Conservation (phyloP, 768 basidiomycete genomes). For the Coprinellus aureogranulatus region DNA sequence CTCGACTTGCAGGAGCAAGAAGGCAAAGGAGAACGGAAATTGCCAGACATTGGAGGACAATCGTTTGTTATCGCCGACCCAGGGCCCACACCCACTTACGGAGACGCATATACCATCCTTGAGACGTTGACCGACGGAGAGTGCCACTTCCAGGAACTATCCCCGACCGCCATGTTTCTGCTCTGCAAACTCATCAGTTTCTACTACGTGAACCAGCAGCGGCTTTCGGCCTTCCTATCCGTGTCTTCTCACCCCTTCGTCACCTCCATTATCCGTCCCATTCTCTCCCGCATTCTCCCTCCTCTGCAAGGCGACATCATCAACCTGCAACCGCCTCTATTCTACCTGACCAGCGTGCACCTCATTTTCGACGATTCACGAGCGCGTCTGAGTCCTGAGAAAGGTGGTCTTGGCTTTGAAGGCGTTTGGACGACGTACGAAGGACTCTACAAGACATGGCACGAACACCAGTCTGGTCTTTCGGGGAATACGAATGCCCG, state of each 20-base stretch:
- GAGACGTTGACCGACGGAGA: conserved; percentile 56
- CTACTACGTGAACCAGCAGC: conserved; percentile 47
- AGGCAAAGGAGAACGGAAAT: conserved; percentile 21
- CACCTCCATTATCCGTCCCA: conserved; percentile 3
- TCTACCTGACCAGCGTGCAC: conserved; percentile 51
- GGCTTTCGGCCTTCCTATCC: conserved; percentile 21
- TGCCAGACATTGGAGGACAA: conserved; percentile 72
- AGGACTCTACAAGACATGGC: conserved; percentile 55
- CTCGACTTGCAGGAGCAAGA: conserved; percentile 50
- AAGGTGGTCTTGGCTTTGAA: conserved; percentile 64
- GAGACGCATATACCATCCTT: conserved; percentile 59
- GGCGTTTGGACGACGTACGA: conserved; percentile 59
- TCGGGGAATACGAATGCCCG: conserved; percentile 7
- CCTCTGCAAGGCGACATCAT: conserved; percentile 46
- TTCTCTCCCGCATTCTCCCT: conserved; percentile 41
- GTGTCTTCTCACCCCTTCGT: conserved; percentile 23
- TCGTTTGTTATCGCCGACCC: conserved; percentile 67
- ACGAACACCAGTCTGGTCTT: conserved; percentile 43
- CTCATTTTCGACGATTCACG: conserved; percentile 66
- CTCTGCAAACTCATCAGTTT: conserved; percentile 58
- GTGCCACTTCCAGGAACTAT: conserved; percentile 52
- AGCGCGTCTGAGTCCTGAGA: conserved; percentile 49
- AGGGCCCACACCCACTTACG: conserved; percentile 58
- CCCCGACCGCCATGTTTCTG: conserved; percentile 63
- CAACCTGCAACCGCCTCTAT: conserved; percentile 60